These are phyloP conservation scores for Diaporthe capsici DNA, from an alignment of 2,329 filamentous ascomycete species.

Conservation along the genomic window DNA sequence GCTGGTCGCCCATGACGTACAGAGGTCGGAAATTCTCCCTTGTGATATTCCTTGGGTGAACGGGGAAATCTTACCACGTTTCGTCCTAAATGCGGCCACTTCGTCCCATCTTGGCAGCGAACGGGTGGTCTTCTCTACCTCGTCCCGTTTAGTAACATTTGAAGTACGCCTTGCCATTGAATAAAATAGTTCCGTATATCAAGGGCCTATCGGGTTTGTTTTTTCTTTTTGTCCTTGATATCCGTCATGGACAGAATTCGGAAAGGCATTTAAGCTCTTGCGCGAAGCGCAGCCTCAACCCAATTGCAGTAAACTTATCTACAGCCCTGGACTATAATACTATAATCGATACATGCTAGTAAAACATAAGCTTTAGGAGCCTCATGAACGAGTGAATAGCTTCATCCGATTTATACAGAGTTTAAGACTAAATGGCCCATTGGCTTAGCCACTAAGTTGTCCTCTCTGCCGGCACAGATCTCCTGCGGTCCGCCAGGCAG, in stretches of 20 bases:
- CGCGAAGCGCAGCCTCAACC: background rate
- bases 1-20: conserved; percentile 7
- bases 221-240: background rate
- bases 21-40: background rate
- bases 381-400: too few relatives aligned
- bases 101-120: conserved; percentile 9
- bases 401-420: too few relatives aligned
- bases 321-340: too few relatives aligned
- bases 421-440: too few relatives aligned
- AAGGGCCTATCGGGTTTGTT: background rate
- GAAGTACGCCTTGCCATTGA: background rate
- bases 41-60: background rate
- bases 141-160: background rate
- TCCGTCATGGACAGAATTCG: background rate
- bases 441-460: too few relatives aligned
- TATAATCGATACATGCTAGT: too few relatives aligned
- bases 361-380: too few relatives aligned
- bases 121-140: background rate
- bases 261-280: background rate
- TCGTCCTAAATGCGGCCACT: background rate
- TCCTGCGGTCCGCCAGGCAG: too few relatives aligned
- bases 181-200: background rate
- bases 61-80: background rate
- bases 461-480: too few relatives aligned
- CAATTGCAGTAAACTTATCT: background rate